phyloP scores from a whole-genome alignment of 2,329 filamentous ascomycete genomes.

The Colletotrichum sp. region DNA sequence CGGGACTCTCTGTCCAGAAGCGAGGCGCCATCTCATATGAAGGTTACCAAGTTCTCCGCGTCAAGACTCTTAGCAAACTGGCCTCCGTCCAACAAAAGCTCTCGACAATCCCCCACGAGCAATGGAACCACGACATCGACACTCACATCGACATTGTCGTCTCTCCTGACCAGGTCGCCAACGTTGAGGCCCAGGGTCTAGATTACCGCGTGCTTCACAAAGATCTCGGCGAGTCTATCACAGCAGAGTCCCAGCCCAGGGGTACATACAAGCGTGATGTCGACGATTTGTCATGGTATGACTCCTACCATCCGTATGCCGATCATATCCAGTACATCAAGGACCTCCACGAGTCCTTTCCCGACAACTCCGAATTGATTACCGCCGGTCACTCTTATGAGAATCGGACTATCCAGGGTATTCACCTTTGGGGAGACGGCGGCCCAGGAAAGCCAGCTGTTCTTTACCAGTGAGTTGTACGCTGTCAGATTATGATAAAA shows the following conservation, averaged over 20 bases:
- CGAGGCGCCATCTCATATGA: conserved; percentile 38
- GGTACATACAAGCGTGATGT: conserved; percentile 26
- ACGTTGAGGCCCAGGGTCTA: conserved; percentile 27
- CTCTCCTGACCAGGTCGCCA: conserved; percentile 25
- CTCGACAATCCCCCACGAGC: conserved; percentile 24
- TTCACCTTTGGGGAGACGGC: conserved; percentile 52
- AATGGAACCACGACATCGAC: conserved; percentile 28
- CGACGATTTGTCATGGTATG: conserved; percentile 49
- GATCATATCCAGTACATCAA: conserved; percentile 52
- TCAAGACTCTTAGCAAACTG: conserved; percentile 23
- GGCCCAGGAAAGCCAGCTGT: conserved; percentile 52
- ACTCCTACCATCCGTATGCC: conserved; percentile 54
- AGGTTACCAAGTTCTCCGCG: conserved; percentile 49
- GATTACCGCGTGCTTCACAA: conserved; percentile 25
- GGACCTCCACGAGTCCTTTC: conserved; percentile 44
- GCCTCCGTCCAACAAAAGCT: conserved; percentile 22
- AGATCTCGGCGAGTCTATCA: conserved; percentile 29
- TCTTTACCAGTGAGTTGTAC: conserved; percentile 41
- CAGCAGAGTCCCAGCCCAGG: conserved; percentile 21
- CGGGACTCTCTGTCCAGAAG: background rate
- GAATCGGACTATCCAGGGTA: conserved; percentile 61
- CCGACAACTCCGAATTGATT: conserved; percentile 51
- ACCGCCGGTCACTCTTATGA: conserved; percentile 49
- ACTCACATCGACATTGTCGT: conserved; percentile 29
- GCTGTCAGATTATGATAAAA: fast-evolving